These are phyloP conservation scores for Plicaturopsis crispa DNA, from an alignment of 768 basidiomycete species.

Conservation along the genomic window DNA sequence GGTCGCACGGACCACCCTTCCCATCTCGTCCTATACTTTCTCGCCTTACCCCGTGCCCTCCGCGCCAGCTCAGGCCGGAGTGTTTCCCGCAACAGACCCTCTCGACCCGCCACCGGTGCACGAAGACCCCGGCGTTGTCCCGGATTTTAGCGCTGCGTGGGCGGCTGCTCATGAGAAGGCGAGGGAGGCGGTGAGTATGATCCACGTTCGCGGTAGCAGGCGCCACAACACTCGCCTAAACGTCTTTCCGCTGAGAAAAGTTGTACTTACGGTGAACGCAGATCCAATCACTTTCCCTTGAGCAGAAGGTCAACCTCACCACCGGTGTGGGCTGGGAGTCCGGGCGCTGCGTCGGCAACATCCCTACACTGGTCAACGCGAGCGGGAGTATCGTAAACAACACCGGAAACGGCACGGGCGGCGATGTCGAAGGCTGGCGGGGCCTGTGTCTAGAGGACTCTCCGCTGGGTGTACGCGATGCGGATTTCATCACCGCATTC, in stretches of 20 bases:
- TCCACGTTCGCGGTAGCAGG: slow-evolving; percentile 5
- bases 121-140: slow-evolving; percentile 26
- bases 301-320: slow-evolving; percentile 56
- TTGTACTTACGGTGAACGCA: slow-evolving; percentile 11
- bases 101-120: slow-evolving; percentile 44
- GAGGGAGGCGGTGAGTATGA: slow-evolving; percentile 35
- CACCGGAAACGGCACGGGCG: slow-evolving; percentile 53
- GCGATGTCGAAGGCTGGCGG: slow-evolving; percentile 43
- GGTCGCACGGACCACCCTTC: slow-evolving; percentile 16
- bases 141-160: slow-evolving; percentile 50
- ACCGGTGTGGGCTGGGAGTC: slow-evolving; percentile 63
- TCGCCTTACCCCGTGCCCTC: slow-evolving; percentile 56
- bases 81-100: slow-evolving; percentile 51
- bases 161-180: slow-evolving; percentile 51
- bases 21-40: slow-evolving; percentile 39
- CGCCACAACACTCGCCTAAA: slow-evolving; percentile 1
- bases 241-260: slow-evolving; percentile 1
- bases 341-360: slow-evolving; percentile 53
- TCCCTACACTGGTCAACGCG: neutral
- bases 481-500: slow-evolving; percentile 70
- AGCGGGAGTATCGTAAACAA: too few relatives aligned
- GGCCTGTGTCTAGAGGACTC: slow-evolving; percentile 73
- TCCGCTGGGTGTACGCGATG: slow-evolving; percentile 71
- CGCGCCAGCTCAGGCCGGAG: slow-evolving; percentile 40
- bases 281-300: slow-evolving; percentile 43